Base-by-base conservation (phyloP, 371 early-diverging fungal species). In the Batkoa obscura region DNA sequence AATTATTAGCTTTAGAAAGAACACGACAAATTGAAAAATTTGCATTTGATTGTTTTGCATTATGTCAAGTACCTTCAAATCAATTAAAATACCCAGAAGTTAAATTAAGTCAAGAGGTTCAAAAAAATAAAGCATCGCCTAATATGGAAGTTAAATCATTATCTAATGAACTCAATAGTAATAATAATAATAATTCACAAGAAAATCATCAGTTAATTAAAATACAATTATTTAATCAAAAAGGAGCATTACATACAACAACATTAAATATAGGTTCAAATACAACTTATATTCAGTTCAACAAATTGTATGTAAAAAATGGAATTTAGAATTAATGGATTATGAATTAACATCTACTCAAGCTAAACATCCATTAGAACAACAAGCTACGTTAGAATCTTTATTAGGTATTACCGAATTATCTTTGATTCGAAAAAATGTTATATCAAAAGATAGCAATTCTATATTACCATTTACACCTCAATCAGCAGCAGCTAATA, bases 21-120 rank as follows among this genome's bases (percentile, higher is more conserved):
- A 76, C 77, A 6, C 69, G 88, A 13, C 83, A 80, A 58, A 90
- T 94, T 59, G 75, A 82, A 12, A 79, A 83, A 62, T 88, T 90
- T 60, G 76, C 79, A 0, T 89, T 88, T 71, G 87, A 88, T 59
- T 84, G 84, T 57, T 91, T 93, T 76, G 94, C 92, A 9, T 62
- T 96, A 23, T 86, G 88, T 60, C 68, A 76, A 60, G 86, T 91
- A 0, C 72, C 82, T 2, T 72, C 84, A 10, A 74, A 75, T 9
- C 86, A 88, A 23, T 23, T 23, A 23, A 23, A 23, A 23, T 23
- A 23, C 23, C 23, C 23, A 23, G 23, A 23, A 23, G 23, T 23
- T 23, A 23, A 23, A 23, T 23, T 23, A 23, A 23, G 23, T 23
- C 23, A 23, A 23, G 23, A 23, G 23, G 23, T 23, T 23, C 23